Evolutionary conservation across 257 asterid species (phyloP).

Genomic region (Osmanthus fragrans): DNA sequence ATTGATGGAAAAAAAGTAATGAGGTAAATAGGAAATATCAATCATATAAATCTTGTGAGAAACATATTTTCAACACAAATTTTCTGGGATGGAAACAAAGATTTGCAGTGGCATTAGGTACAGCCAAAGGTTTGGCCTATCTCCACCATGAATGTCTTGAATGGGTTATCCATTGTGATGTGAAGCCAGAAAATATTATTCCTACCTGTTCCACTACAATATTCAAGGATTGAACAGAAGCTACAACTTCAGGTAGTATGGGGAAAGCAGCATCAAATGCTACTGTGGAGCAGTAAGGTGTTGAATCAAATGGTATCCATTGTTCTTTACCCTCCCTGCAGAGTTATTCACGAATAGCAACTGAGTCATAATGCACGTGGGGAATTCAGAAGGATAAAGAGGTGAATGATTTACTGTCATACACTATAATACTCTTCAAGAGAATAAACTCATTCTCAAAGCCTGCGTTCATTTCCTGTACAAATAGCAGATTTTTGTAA

Average conservation of each 20-base stretch:
- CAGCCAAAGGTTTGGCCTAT: conserved; percentile 19
- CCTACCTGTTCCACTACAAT: conserved; percentile 86
- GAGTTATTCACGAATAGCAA: conserved; percentile 24
- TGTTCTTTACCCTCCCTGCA: conserved; percentile 78
- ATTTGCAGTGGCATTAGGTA: conserved; percentile 9
- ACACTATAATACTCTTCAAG: conserved; percentile 60
- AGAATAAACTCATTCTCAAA: conserved; percentile 87
- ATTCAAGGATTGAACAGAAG: conserved; percentile 72
- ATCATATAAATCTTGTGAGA: too few species aligned
- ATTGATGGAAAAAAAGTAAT: too few species aligned
- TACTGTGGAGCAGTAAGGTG: conserved; percentile 73
- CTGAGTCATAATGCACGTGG: conserved; percentile 19
- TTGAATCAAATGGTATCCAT: conserved; percentile 80
- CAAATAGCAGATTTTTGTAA: conserved; percentile 25
- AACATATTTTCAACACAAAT: background rate
- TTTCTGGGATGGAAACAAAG: conserved; percentile 12
- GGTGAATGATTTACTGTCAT: conserved; percentile 29
- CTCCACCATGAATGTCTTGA: background rate
- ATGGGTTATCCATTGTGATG: too few species aligned
- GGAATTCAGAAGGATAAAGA: conserved; percentile 15
- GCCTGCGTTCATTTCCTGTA: conserved; percentile 90
- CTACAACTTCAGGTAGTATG: conserved; percentile 59
- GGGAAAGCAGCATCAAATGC: conserved; percentile 84
- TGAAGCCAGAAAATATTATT: background rate
- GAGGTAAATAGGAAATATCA: too few species aligned